Evolutionary conservation across 306 rosid species (phyloP), one percentile per base, ranked within the genome.

Genomic region (Cicer bijugum): DNA sequence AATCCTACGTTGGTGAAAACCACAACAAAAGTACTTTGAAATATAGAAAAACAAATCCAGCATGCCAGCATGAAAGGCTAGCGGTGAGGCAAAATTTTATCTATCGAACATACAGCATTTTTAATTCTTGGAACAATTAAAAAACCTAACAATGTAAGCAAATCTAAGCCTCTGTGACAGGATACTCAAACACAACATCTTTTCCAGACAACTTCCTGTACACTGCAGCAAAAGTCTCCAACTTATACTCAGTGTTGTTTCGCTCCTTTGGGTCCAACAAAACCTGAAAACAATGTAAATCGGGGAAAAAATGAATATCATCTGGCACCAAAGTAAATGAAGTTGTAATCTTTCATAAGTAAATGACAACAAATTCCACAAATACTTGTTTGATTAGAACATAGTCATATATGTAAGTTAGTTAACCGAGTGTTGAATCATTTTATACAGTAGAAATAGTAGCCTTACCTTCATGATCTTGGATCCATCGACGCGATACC

Each of bases 221-320:
- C 50, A 93, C 98, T 1, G 96, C 94, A 33, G 96, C 40, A 48
- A 91, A 93, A 35, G 92, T 89, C 66, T 93, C 98, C 70, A 93
- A 83, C 90, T 93, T 93, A 88, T 91, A 93, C 71, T 91, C 96
- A 0, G 96, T 93, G 83, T 89, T 93, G 86, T 88, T 93, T 9
- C 91, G 74, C 78, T 91, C 98, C 81, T 91, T 93, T 0, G 97
- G 97, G 45, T 93, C 98, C 86, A 93, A 86, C 85, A 84, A 86
- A 33, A 93, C 93, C 98, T 93, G 3, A 43, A 12, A 51, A 19
- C 9, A 2, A 48, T 16, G 20, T 45, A 60, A 47, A n/a, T 19
- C 3, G 10, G 0, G 46, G 1, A 12, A 8, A 28, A 28, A 28
- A 47, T 58, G 23, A 53, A 72, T 17, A 12, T 12, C 8, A 19